Evolutionary conservation across 257 asterid species (phyloP).

Genomic region (Solanum chiquidenum): DNA sequence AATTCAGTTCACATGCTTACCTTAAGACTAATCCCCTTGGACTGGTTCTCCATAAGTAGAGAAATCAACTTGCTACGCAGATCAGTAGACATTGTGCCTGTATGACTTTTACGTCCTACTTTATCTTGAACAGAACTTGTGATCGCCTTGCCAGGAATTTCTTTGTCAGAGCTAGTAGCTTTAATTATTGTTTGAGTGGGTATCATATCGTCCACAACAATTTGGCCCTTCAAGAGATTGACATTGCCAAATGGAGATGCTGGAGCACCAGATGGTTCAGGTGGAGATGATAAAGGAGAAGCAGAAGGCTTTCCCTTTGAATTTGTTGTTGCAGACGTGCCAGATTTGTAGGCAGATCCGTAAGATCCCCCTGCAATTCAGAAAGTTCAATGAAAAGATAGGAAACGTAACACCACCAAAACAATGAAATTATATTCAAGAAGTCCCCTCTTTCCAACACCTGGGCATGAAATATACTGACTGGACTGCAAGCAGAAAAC

Average conservation of each 20-base stretch:
- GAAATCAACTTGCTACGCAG: conserved; percentile 59
- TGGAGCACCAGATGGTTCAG: conserved; percentile 44
- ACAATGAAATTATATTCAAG: background rate
- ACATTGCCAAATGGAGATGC: conserved; percentile 47
- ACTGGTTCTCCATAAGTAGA: conserved; percentile 56
- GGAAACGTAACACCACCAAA: background rate
- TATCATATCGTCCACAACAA: conserved; percentile 24
- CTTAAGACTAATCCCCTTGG: conserved; percentile 80
- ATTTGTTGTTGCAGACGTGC: conserved; percentile 36
- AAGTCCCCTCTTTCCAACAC: background rate
- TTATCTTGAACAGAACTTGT: conserved; percentile 33
- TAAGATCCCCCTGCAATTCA: conserved; percentile 50
- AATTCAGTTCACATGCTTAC: conserved; percentile 25
- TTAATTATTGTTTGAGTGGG: conserved; percentile 31
- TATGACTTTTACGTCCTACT: conserved; percentile 25
- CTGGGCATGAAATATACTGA: background rate
- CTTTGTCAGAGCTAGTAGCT: conserved; percentile 46
- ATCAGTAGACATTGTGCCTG: conserved; percentile 43
- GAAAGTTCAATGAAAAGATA: background rate
- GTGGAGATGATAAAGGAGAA: conserved; percentile 63
- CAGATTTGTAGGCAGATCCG: conserved; percentile 47
- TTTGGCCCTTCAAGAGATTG: conserved; percentile 40
- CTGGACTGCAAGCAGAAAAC: background rate
- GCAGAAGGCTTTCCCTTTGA: conserved; percentile 50
- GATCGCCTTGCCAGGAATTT: conserved; percentile 30